Evolutionary conservation across 208 protist species (phyloP).

Genomic region (Tetramitus jugosus): DNA sequence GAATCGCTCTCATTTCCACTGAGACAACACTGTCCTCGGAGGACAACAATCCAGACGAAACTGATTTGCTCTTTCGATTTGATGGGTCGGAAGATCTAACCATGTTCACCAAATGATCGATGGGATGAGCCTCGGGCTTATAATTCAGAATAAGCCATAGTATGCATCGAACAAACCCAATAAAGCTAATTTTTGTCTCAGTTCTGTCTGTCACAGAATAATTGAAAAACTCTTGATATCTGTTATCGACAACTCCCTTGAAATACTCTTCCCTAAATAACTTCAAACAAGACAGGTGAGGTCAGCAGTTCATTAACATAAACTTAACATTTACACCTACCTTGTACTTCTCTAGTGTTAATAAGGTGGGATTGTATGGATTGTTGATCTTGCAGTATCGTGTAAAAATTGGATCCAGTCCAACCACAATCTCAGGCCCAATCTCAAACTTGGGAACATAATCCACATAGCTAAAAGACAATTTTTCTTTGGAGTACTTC

Average conservation of each 20-base stretch:
- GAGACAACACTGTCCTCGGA: neutral
- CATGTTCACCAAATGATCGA: neutral
- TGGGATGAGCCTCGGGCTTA: neutral
- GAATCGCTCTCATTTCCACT: neutral
- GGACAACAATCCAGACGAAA: neutral
- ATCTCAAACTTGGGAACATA: neutral
- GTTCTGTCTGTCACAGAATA: too few species aligned
- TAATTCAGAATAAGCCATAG: too few species aligned
- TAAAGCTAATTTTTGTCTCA: too few species aligned
- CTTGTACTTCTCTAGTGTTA: neutral
- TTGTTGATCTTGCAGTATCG: neutral
- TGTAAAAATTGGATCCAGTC: neutral
- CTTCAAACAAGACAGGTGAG: too few species aligned
- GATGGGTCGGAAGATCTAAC: neutral
- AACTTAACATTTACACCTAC: neutral
- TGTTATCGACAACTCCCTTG: too few species aligned
- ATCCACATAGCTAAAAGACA: neutral
- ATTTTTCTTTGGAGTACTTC: neutral
- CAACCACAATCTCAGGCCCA: neutral
- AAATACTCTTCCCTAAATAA: too few species aligned
- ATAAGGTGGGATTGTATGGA: neutral
- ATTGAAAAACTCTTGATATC: too few species aligned
- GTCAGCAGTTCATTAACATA: neutral
- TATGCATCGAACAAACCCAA: too few species aligned
- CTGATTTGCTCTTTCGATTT: neutral